phyloP scores from a whole-genome alignment of 352 stramenopile species.

The Aphanomyces cochlioides region DNA sequence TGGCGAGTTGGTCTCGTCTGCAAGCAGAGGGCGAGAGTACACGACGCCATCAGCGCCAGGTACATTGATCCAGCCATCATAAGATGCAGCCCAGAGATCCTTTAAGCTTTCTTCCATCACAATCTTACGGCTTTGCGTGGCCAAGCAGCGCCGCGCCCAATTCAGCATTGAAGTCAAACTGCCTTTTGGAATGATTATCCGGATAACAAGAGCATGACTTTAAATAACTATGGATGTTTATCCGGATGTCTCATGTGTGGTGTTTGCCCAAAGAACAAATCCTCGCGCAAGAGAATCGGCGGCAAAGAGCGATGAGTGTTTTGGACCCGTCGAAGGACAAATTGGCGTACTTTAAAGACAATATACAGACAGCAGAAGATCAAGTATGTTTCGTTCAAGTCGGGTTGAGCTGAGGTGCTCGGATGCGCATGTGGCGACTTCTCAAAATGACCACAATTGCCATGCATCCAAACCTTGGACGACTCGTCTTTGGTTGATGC shows the following conservation, averaged over 20 bases:
- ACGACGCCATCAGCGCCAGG: slow-evolving; percentile 13
- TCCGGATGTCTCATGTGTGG: slow-evolving; percentile 27
- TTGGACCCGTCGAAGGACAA: slow-evolving; percentile 85
- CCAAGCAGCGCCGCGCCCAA: not conserved
- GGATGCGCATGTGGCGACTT: no score
- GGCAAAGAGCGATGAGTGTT: slow-evolving; percentile 20
- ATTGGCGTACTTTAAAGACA: slow-evolving; percentile 88
- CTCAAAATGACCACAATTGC: no score
- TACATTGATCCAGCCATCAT: slow-evolving; percentile 19
- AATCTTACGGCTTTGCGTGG: not conserved
- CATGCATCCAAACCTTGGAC: no score
- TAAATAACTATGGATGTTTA: slow-evolving; percentile 12
- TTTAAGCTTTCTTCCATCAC: slow-evolving; percentile 13
- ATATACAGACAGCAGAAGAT: slow-evolving; percentile 84
- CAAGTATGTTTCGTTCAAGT: slow-evolving; percentile 43
- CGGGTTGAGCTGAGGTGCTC: not conserved
- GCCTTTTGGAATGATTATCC: slow-evolving; percentile 8
- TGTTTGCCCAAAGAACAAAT: slow-evolving; percentile 26
- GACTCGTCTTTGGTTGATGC: no score
- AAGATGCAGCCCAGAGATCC: slow-evolving; percentile 15
- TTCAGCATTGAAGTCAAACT: not conserved
- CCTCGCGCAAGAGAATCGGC: slow-evolving; percentile 5
- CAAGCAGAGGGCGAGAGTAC: slow-evolving; percentile 3
- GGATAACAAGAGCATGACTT: not conserved
- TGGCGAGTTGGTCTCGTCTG: not conserved